These are phyloP conservation scores for Ajuga reptans DNA, from an alignment of 305 asterid genomes.

Conservation along the genomic window DNA sequence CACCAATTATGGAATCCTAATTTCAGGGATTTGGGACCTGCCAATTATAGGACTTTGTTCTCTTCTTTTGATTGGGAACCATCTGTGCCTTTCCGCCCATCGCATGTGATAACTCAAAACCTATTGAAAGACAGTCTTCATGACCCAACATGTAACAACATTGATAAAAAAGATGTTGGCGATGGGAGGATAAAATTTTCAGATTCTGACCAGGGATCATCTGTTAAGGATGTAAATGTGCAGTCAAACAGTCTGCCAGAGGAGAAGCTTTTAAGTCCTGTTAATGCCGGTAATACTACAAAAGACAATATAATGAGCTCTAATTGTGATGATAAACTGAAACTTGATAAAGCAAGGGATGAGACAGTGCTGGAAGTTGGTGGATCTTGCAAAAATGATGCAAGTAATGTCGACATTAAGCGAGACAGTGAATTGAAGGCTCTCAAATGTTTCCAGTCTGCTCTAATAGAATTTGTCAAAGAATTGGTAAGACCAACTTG, in stretches of 20 bases:
- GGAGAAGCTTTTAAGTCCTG: constrained; percentile 34
- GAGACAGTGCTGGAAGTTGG: constrained; percentile 31
- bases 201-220: constrained; percentile 47
- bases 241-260: constrained; percentile 32
- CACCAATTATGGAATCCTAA: constrained; percentile 24
- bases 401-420: constrained; percentile 31
- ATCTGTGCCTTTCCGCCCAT: constrained; percentile 68
- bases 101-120: constrained; percentile 45
- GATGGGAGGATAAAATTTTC: constrained; percentile 34
- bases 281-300: constrained; percentile 24
- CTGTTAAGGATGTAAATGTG: constrained; percentile 33
- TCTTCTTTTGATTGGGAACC: constrained; percentile 67
- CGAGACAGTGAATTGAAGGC: constrained; percentile 44
- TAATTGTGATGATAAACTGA: constrained; percentile 31
- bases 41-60: constrained; percentile 23
- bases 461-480: constrained; percentile 69
- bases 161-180: constrained; percentile 31
- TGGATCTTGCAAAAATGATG: constrained; percentile 30
- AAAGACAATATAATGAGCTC: constrained; percentile 31
- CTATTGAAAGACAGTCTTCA: constrained; percentile 41
- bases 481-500: constrained; percentile 78
- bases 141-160: constrained; percentile 40
- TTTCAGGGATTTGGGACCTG: constrained; percentile 25
- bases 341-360: constrained; percentile 26
- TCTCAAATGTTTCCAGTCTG: constrained; percentile 47